Percentiles rank a stretch among this genome's conserved stretches.
Evolutionary conservation across 768 basidiomycete genomes (phyloP).

Genomic region (Cubamyces sp.): DNA sequence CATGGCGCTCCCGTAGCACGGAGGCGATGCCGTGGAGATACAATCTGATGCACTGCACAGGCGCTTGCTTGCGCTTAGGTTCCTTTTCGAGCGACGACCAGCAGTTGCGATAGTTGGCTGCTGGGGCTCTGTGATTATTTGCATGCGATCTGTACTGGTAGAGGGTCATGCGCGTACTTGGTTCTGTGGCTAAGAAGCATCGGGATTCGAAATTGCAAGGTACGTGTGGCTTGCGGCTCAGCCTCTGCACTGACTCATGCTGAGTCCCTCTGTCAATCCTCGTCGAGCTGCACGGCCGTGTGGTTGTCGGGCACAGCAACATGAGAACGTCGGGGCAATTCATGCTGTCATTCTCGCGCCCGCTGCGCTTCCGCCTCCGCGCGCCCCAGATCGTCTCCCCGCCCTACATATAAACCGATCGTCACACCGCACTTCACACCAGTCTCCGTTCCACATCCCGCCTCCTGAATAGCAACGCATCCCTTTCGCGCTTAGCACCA

Average conservation of each 20-base stretch:
- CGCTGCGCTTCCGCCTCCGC: conserved; percentile 1
- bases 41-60: conserved; percentile 1
- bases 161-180: conserved; percentile 4
- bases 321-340: conserved; percentile 7
- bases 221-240: conserved; percentile 8
- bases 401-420: conserved; percentile 15
- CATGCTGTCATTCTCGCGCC: conserved; percentile 4
- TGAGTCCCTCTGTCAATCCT: conserved; percentile 5
- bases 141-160: not conserved
- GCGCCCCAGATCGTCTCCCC: conserved; percentile 17
- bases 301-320: conserved; percentile 3
- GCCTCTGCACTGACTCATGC: conserved; percentile 13
- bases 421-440: conserved; percentile 16
- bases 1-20: not conserved
- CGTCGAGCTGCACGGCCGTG: conserved; percentile 8
- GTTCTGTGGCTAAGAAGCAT: conserved; percentile 13
- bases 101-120: not conserved
- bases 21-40: conserved; percentile 3
- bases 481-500: not conserved
- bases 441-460: conserved; percentile 2
- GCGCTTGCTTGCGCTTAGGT: conserved; percentile 6
- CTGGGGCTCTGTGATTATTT: not conserved
- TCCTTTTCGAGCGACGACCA: conserved; percentile 2
- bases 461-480: not conserved
- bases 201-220: conserved; percentile 5